These are phyloP conservation scores for Fusarium citri DNA, from an alignment of 2,329 filamentous ascomycete species.

Conservation along the genomic window DNA sequence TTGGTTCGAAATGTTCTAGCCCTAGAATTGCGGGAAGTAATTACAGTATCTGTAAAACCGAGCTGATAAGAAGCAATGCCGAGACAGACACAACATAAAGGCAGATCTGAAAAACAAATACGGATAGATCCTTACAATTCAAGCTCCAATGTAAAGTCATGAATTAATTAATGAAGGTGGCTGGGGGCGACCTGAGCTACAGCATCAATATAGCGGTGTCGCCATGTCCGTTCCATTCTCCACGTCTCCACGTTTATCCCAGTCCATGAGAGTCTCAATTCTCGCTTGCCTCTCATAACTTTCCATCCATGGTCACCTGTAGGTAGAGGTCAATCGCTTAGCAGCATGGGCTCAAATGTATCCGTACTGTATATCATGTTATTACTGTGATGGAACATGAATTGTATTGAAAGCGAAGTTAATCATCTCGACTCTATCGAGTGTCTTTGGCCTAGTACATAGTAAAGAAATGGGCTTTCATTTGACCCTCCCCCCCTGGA, in stretches of 20 bases:
- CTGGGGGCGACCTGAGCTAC: background rate
- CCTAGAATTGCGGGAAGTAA: slow-evolving; percentile 20
- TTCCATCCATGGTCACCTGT: background rate
- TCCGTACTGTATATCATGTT: background rate
- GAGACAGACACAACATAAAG: slow-evolving; percentile 1
- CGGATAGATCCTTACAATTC: slow-evolving; percentile 6
- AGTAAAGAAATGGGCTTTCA: background rate
- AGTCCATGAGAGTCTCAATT: slow-evolving; percentile 24
- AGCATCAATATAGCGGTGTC: slow-evolving; percentile 34
- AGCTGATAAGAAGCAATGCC: slow-evolving; percentile 15
- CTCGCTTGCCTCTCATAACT: background rate
- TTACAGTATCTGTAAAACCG: too few species aligned
- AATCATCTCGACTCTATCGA: background rate
- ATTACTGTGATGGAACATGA: background rate
- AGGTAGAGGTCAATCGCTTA: background rate
- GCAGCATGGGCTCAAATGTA: background rate
- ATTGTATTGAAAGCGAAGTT: background rate
- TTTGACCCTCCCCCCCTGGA: background rate
- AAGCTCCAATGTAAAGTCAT: background rate
- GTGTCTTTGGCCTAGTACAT: background rate
- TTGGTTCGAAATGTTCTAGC: slow-evolving; percentile 27
- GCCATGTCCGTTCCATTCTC: slow-evolving; percentile 36
- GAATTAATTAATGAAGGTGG: background rate
- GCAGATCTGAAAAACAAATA: slow-evolving; percentile 7
- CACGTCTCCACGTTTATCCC: slow-evolving; percentile 43